Conservation (phyloP, 2,329 filamentous ascomycete species). For the Clathrospora elynae region DNA sequence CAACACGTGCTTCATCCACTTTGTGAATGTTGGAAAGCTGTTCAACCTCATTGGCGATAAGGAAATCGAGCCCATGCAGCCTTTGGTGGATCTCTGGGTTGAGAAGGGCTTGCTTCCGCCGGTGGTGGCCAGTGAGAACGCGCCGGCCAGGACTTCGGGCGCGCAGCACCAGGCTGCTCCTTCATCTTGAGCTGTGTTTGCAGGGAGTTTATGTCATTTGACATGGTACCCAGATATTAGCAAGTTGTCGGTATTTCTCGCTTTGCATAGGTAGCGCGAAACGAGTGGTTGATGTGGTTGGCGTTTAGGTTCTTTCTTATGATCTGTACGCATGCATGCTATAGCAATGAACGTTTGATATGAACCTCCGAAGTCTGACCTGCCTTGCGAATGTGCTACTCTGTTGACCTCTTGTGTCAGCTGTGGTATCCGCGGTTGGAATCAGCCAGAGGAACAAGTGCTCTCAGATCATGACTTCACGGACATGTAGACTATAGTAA, state of each 20-base stretch:
- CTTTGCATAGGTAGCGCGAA: slow-evolving; percentile 17
- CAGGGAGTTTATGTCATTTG: slow-evolving; percentile 12
- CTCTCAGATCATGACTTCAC: no score
- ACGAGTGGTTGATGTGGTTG: slow-evolving; percentile 4
- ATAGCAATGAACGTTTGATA: slow-evolving; percentile 10
- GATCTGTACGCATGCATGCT: slow-evolving; percentile 11
- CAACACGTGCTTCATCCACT: slow-evolving; percentile 61
- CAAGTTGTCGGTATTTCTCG: slow-evolving; percentile 12
- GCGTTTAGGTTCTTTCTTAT: slow-evolving; percentile 17
- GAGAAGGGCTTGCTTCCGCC: slow-evolving; percentile 82
- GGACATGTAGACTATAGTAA: slow-evolving; percentile 25
- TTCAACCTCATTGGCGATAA: slow-evolving; percentile 78
- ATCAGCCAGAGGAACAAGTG: no score
- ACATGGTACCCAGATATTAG: slow-evolving; percentile 12
- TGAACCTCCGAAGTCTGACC: neutral
- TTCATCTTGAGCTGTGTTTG: slow-evolving; percentile 9
- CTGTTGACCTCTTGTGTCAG: no score
- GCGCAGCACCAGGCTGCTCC: slow-evolving; percentile 26
- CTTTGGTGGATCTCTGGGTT: slow-evolving; percentile 88
- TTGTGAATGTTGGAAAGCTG: slow-evolving; percentile 71
- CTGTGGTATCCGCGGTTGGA: no score
- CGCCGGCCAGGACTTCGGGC: slow-evolving; percentile 23
- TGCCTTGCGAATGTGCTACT: no score
- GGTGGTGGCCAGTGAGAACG: slow-evolving; percentile 28
- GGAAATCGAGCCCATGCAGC: slow-evolving; percentile 95